Percentiles rank a stretch among this genome's conserved stretches.
These are phyloP conservation scores for Coriaria nepalensis DNA, from an alignment of 306 rosid genomes.

Conservation along the genomic window DNA sequence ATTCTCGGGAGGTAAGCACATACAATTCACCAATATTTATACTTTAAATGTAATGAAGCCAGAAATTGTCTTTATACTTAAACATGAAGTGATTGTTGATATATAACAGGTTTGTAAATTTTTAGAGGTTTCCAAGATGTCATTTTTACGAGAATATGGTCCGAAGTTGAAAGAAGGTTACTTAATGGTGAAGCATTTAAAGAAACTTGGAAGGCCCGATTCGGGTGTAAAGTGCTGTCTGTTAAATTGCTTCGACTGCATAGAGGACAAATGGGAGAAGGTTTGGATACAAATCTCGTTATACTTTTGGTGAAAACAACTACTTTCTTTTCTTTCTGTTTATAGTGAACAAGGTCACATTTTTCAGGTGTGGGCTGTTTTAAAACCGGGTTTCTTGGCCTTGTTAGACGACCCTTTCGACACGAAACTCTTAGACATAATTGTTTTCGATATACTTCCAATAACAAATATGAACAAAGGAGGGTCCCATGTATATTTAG, in stretches of 20 bases:
- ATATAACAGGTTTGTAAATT: slow-evolving; percentile 34
- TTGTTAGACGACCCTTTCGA: slow-evolving; percentile 33
- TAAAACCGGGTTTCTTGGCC: slow-evolving; percentile 43
- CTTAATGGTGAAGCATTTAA: slow-evolving; percentile 36
- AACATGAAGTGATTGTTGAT: not conserved
- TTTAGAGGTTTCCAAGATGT: slow-evolving; percentile 43
- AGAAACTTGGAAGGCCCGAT: slow-evolving; percentile 16
- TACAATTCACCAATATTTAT: not conserved
- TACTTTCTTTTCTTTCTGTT: too few relatives aligned
- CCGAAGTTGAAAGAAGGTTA: slow-evolving; percentile 44
- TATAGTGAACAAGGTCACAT: not conserved
- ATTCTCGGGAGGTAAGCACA: slow-evolving; percentile 68
- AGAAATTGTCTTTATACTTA: not conserved
- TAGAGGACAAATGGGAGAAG: slow-evolving; percentile 37
- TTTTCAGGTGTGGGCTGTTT: slow-evolving; percentile 41
- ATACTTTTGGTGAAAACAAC: not conserved
- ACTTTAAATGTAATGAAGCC: too few relatives aligned
- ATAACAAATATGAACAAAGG: slow-evolving; percentile 10
- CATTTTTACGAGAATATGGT: slow-evolving; percentile 35
- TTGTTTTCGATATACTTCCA: slow-evolving; percentile 26
- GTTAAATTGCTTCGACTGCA: slow-evolving; percentile 11
- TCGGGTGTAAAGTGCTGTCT: slow-evolving; percentile 21
- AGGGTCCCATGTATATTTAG: slow-evolving; percentile 17
- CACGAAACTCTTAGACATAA: slow-evolving; percentile 26
- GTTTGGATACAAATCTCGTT: slow-evolving; percentile 12